Conservation (phyloP, 2,329 filamentous ascomycete species). For the Cercospora sp. region DNA sequence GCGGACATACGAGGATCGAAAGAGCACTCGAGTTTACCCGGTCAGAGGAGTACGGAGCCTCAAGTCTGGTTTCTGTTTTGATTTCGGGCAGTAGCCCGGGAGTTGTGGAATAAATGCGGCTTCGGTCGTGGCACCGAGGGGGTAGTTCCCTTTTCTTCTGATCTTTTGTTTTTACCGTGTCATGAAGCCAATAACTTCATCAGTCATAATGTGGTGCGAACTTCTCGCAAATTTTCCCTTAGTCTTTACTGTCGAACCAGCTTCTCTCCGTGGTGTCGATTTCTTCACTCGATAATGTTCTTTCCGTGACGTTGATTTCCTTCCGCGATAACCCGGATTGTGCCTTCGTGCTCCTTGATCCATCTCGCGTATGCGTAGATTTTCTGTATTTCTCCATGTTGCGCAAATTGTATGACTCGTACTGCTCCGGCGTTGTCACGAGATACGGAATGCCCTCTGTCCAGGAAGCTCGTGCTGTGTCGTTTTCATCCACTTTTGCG, state of each 20-base stretch:
- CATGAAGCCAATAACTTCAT: background rate
- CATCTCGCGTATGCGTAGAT: slow-evolving; percentile 9
- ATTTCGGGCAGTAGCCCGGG: background rate
- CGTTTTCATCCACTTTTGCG: background rate
- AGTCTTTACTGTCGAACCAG: slow-evolving; percentile 8
- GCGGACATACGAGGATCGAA: too few relatives aligned
- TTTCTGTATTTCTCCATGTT: slow-evolving; percentile 26
- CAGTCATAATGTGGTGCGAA: background rate
- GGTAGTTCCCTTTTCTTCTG: background rate
- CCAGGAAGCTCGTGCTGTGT: background rate
- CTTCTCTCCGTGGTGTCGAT: background rate
- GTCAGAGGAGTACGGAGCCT: too few relatives aligned
- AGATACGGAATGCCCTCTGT: background rate
- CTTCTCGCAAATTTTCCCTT: background rate
- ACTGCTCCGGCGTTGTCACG: slow-evolving; percentile 26
- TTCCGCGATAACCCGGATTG: background rate
- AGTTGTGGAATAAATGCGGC: background rate
- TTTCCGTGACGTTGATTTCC: background rate
- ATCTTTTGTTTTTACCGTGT: background rate
- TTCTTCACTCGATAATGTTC: background rate
- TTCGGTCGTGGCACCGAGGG: background rate
- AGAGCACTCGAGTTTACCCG: too few relatives aligned
- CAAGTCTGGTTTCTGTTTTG: too few relatives aligned
- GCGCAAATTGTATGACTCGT: slow-evolving; percentile 27
- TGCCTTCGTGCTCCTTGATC: slow-evolving; percentile 11